Evolutionary conservation across 768 basidiomycete genomes (phyloP).

Genomic region (Leccinum rimulosum): DNA sequence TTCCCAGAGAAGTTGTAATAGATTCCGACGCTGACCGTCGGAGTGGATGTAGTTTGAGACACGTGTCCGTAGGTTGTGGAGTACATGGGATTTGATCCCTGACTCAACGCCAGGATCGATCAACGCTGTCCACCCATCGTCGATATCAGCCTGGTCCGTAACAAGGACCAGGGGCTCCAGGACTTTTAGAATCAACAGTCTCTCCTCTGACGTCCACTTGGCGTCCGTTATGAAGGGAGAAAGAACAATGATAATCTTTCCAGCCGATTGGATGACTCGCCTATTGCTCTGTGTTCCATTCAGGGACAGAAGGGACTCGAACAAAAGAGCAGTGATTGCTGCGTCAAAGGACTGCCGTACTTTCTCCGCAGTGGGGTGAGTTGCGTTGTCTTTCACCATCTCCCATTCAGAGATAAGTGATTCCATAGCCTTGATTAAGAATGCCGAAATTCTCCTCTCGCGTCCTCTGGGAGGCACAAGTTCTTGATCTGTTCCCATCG

Average conservation of each 20-base stretch:
- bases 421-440: slow-evolving; percentile 63
- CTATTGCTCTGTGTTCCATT: slow-evolving; percentile 64
- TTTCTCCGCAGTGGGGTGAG: slow-evolving; percentile 54
- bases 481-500: slow-evolving; percentile 24
- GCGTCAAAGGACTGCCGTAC: slow-evolving; percentile 70
- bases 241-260: slow-evolving; percentile 48
- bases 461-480: slow-evolving; percentile 49
- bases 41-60: slow-evolving; percentile 8
- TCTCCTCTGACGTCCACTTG: slow-evolving; percentile 61
- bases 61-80: slow-evolving; percentile 36
- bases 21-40: slow-evolving; percentile 30
- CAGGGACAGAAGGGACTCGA: slow-evolving; percentile 61
- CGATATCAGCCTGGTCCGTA: slow-evolving; percentile 28
- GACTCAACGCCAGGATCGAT: slow-evolving; percentile 43
- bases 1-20: slow-evolving; percentile 66
- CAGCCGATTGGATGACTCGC: slow-evolving; percentile 61
- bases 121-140: slow-evolving; percentile 46
- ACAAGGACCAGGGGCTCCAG: slow-evolving; percentile 62
- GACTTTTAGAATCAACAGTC: slow-evolving; percentile 59
- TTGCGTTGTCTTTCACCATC: slow-evolving; percentile 29
- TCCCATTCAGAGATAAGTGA: slow-evolving; percentile 50
- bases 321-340: slow-evolving; percentile 61
- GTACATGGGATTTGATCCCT: slow-evolving; percentile 61
- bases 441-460: slow-evolving; percentile 60
- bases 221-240: slow-evolving; percentile 37